Percentiles rank a stretch among this genome's conserved stretches.
Evolutionary conservation across 1,284 basidiomycete species (phyloP).

Genomic region (Cystobasidium slooffiae): DNA sequence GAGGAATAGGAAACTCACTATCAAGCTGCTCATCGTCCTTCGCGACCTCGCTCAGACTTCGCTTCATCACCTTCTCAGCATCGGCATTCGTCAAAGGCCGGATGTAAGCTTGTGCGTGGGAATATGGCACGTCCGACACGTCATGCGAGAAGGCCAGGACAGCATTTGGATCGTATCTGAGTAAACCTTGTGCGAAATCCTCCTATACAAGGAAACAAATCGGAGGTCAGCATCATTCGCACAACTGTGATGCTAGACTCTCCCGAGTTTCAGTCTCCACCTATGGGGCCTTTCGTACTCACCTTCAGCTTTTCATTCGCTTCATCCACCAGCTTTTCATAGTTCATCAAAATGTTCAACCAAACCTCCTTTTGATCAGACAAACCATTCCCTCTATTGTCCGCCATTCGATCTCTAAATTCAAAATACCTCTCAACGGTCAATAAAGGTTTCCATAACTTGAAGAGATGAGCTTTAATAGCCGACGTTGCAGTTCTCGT

Average conservation of each 20-base stretch:
- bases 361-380: constrained; percentile 52
- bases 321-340: constrained; percentile 68
- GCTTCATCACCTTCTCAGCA: constrained; percentile 37
- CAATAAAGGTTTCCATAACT: constrained; percentile 80
- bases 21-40: constrained; percentile 29
- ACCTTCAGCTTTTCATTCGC: constrained; percentile 71
- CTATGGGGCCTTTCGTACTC: constrained; percentile 51
- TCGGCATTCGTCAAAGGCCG: constrained; percentile 48
- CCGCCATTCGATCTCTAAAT: constrained; percentile 63
- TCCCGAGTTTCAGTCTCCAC: background rate
- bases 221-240: too few species aligned
- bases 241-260: too few species aligned
- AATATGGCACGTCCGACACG: constrained; percentile 57
- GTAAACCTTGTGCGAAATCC: constrained; percentile 44
- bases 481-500: constrained; percentile 76
- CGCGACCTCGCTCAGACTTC: constrained; percentile 42
- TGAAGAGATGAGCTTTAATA: constrained; percentile 91
- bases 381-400: background rate
- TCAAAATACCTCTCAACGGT: constrained; percentile 66
- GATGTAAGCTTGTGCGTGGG: constrained; percentile 58
- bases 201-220: constrained; percentile 19
- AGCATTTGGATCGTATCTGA: constrained; percentile 44
- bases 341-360: constrained; percentile 63
- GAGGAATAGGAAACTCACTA: constrained; percentile 13
- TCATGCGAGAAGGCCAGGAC: constrained; percentile 47